Evolutionary conservation across 2,329 filamentous ascomycete species (phyloP), one percentile per base, ranked within the genome.

Genomic region (Cephalotrichum gorgonifer): DNA sequence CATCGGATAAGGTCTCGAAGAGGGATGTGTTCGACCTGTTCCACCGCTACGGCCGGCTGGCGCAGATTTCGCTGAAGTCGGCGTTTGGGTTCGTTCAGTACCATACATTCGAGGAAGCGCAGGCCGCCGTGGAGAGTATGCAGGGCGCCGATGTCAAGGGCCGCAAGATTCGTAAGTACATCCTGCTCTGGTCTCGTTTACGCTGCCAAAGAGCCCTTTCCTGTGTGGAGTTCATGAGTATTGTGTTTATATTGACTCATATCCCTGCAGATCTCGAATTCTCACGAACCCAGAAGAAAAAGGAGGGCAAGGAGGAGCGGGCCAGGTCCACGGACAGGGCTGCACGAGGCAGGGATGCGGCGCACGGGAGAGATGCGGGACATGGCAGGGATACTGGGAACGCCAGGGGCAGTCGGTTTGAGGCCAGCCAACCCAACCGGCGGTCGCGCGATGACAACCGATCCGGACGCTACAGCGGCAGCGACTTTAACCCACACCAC

Each of bases 31-130:
- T 95, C 66, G 85, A 95, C 61, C 76, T 91, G 17, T 97, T 98
- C 62, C 82, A 89, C 60, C 78, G 76, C 50, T 90, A 88, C 62
- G 93, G 93, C 48, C 84, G 83, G 53, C 73, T 98, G 43, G 91
- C 90, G 2, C 93, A 98, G 63, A 93, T 97, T 52, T 95, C 89
- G 1, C 88, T 97, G 57, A 97, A 97, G 65, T 89, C 93, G 55
- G 90, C 90, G 2, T 97, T 95, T 65, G 93, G 93, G 2, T 98
- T 97, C 62, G 89, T 97, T 31, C 93, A 97, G 62, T 98, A 94
- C 56, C 76, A 95, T 55, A 83, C 88, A 27, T 70, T 82, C 4
- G 73, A 77, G 2, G 84, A 91, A 59, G 95, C 89, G n/a, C 47
- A 78, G 50, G 73, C 75, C 43, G 91, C 91, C 4, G 76, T 97